Percentiles rank a stretch among this genome's conserved stretches.
Evolutionary conservation across 2,329 filamentous ascomycete species (phyloP).

Genomic region (Colletotrichum sp.): DNA sequence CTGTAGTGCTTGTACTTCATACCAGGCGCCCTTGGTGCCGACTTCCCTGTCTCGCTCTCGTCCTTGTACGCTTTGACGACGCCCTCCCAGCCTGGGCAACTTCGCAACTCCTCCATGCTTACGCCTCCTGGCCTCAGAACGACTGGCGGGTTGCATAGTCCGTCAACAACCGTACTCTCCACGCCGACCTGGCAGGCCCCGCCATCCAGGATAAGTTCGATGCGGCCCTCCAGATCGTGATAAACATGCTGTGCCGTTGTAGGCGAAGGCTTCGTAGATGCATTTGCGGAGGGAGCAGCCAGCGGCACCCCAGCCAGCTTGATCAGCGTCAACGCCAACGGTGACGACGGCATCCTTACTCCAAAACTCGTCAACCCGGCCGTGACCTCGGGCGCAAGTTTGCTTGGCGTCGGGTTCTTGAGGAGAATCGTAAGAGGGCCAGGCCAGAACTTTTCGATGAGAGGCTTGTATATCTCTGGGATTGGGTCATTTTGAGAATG

Average conservation of each 20-base stretch:
- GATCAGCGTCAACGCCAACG: conserved; percentile 88
- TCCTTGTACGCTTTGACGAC: conserved; percentile 83
- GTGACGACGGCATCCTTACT: conserved; percentile 84
- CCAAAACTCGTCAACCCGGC: conserved; percentile 86
- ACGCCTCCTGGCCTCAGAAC: conserved; percentile 88
- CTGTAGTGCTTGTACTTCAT: conserved; percentile 99
- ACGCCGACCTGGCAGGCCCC: conserved; percentile 88
- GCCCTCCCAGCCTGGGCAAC: conserved; percentile 80
- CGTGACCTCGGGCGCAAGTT: conserved; percentile 89
- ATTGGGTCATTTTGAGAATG: conserved; percentile 48
- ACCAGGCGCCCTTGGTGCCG: conserved; percentile 81
- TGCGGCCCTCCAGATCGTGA: conserved; percentile 82
- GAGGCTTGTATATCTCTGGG: conserved; percentile 75
- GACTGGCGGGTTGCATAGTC: conserved; percentile 78
- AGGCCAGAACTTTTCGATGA: conserved; percentile 90
- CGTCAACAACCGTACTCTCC: conserved; percentile 96
- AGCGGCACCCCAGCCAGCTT: conserved; percentile 78
- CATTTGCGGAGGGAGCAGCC: conserved; percentile 92
- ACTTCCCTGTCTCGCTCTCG: conserved; percentile 67
- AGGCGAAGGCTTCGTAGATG: conserved; percentile 89
- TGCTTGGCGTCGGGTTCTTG: conserved; percentile 71
- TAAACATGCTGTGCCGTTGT: conserved; percentile 89
- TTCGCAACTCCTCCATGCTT: conserved; percentile 77
- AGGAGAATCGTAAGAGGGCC: conserved; percentile 92
- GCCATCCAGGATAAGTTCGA: conserved; percentile 88